Conservation (phyloP, 2,329 filamentous ascomycete species). For the Trichoderma sp. region DNA sequence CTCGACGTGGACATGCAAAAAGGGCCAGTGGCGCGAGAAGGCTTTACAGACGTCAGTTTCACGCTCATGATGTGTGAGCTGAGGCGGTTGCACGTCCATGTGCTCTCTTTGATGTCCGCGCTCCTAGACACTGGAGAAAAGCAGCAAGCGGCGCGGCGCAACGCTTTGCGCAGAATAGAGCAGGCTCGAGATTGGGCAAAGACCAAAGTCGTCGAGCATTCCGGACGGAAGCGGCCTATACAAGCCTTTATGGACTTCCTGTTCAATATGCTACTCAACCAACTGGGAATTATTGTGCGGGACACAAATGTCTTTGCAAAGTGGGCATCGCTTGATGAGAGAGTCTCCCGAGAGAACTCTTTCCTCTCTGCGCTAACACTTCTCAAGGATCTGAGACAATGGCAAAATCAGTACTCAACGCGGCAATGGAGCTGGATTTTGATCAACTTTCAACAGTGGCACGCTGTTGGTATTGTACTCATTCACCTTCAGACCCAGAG, state of each 20-base stretch:
- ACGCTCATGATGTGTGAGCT: constrained; percentile 9
- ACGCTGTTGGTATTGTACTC: constrained; percentile 1
- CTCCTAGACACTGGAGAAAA: background rate
- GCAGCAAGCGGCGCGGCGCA: background rate
- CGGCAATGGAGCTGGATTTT: constrained; percentile 9
- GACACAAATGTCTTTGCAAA: constrained; percentile 7
- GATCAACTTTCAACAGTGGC: constrained; percentile 7
- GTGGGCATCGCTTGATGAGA: background rate
- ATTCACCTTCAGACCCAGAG: constrained; percentile 3
- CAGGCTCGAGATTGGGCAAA: background rate
- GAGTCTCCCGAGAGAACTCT: background rate
- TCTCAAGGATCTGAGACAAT: background rate
- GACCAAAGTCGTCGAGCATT: background rate
- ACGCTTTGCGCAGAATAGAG: constrained; percentile 7
- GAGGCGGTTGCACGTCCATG: background rate
- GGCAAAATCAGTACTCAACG: background rate
- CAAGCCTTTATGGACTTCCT: background rate
- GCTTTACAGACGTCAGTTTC: constrained; percentile 9
- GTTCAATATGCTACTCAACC: background rate
- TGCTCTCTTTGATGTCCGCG: background rate
- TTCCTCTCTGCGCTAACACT: background rate
- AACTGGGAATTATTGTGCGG: constrained; percentile 6
- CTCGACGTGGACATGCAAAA: constrained; percentile 7
- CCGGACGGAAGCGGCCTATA: background rate
- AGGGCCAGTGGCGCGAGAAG: constrained; percentile 1